phyloP scores from a whole-genome alignment of 371 early-diverging fungal genomes.

The Umbelopsis sp. region DNA sequence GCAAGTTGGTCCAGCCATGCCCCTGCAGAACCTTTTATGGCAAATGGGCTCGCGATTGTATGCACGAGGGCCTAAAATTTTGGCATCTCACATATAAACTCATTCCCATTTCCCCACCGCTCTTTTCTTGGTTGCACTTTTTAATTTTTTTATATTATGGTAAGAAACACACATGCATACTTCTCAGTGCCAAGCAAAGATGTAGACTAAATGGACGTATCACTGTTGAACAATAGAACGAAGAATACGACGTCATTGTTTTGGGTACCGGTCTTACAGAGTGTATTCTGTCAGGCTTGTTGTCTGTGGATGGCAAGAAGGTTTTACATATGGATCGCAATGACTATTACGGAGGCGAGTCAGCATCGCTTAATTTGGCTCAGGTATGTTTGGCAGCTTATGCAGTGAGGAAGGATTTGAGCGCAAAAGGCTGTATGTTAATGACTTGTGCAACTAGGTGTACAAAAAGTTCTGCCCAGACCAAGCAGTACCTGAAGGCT shows the following conservation, averaged over 20 bases:
- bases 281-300: constrained; percentile 98
- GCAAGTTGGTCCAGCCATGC: constrained; percentile 7
- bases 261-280: constrained; percentile 99
- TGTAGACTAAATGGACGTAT: too few relatives aligned
- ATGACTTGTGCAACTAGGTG: constrained; percentile 55
- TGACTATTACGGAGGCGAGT: constrained; percentile 98
- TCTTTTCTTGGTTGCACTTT: not conserved
- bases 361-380: constrained; percentile 91
- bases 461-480: constrained; percentile 85
- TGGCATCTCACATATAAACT: constrained; percentile 5
- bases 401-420: not conserved
- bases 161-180: not conserved
- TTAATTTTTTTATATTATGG: not conserved
- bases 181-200: too few relatives aligned
- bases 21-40: constrained; percentile 18
- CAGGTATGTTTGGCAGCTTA: constrained; percentile 61
- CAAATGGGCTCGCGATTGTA: constrained; percentile 6
- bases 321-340: constrained; percentile 99
- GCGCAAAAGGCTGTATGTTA: not conserved
- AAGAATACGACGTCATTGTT: constrained; percentile 94
- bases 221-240: constrained; percentile 65
- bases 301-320: constrained; percentile 98
- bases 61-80: constrained; percentile 8
- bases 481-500: constrained; percentile 59
- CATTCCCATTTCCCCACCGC: not conserved